These are phyloP conservation scores for Nitzschia sp. DNA, from an alignment of 108 stramenopile species.

Conservation along the genomic window DNA sequence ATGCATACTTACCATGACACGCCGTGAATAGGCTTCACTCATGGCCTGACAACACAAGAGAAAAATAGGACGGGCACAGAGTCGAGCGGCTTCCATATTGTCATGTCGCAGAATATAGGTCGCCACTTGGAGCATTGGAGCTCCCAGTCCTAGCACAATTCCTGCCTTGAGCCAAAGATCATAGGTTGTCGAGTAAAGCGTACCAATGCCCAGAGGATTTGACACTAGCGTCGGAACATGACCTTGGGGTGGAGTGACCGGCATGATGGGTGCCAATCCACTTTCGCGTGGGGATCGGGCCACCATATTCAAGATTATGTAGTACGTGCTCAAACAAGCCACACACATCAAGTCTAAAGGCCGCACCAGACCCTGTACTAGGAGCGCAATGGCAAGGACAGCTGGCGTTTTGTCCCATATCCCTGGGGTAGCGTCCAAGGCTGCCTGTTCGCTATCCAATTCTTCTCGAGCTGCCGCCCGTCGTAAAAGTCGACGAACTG, in stretches of 20 bases:
- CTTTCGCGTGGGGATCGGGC: conserved; percentile 24
- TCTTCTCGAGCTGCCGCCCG: conserved; percentile 46
- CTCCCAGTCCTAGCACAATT: conserved; percentile 50
- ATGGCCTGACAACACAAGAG: conserved; percentile 67
- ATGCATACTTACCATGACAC: conserved; percentile 19
- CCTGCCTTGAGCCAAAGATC: conserved; percentile 59
- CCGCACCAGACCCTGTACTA: conserved; percentile 43
- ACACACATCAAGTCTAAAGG: conserved; percentile 42
- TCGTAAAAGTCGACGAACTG: conserved; percentile 38
- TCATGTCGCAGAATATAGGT: not conserved
- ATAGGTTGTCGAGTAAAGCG: conserved; percentile 44
- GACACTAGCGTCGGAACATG: conserved; percentile 67
- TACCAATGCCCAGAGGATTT: conserved; percentile 60
- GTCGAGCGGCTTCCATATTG: conserved; percentile 19
- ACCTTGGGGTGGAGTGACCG: conserved; percentile 66
- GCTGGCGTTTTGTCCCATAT: conserved; percentile 45
- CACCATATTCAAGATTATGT: conserved; percentile 34
- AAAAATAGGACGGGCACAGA: conserved; percentile 53
- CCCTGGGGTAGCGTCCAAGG: conserved; percentile 2
- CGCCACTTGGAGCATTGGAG: conserved; percentile 41
- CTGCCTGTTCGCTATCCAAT: conserved; percentile 23
- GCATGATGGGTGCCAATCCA: conserved; percentile 44
- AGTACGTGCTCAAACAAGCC: conserved; percentile 37
- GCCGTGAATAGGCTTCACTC: conserved; percentile 47
- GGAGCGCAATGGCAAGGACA: conserved; percentile 34